Conservation (phyloP, 805 yeast species). For the Candida koratica region DNA sequence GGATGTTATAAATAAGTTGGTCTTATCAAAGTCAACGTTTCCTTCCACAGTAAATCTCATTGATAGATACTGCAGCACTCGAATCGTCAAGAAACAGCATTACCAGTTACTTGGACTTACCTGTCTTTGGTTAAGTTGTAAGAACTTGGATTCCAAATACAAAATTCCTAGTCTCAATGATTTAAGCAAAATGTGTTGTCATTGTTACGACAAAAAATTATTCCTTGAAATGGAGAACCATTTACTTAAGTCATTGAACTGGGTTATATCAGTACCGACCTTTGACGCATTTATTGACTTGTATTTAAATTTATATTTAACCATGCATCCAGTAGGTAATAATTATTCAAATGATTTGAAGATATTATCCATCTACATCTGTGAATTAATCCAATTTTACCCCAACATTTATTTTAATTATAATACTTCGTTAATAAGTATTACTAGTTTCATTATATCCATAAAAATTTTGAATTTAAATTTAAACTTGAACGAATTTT, state of each 20-base stretch:
- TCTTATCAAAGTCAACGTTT: constrained; percentile 38
- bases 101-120: constrained; percentile 44
- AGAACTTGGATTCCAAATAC: constrained; percentile 50
- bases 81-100: constrained; percentile 44
- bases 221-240: constrained; percentile 69
- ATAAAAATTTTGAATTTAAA: constrained; percentile 26
- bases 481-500: constrained; percentile 24
- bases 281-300: constrained; percentile 63
- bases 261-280: constrained; percentile 62
- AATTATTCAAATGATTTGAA: constrained; percentile 43
- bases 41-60: constrained; percentile 44
- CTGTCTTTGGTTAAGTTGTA: constrained; percentile 42
- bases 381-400: constrained; percentile 65
- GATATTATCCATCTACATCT: constrained; percentile 54
- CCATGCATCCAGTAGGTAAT: constrained; percentile 25
- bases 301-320: constrained; percentile 39
- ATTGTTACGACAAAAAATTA: constrained; percentile 51
- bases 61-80: constrained; percentile 42
- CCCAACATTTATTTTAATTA: constrained; percentile 54
- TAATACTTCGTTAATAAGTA: constrained; percentile 49
- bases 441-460: constrained; percentile 36
- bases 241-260: constrained; percentile 56
- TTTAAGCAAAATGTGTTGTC: constrained; percentile 53
- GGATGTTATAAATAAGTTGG: constrained; percentile 42
- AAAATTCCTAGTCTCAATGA: constrained; percentile 54